Evolutionary conservation across 2,329 filamentous ascomycete species (phyloP), one percentile per base, ranked within the genome.

Genomic region (Sclerotiophoma versabilis): DNA sequence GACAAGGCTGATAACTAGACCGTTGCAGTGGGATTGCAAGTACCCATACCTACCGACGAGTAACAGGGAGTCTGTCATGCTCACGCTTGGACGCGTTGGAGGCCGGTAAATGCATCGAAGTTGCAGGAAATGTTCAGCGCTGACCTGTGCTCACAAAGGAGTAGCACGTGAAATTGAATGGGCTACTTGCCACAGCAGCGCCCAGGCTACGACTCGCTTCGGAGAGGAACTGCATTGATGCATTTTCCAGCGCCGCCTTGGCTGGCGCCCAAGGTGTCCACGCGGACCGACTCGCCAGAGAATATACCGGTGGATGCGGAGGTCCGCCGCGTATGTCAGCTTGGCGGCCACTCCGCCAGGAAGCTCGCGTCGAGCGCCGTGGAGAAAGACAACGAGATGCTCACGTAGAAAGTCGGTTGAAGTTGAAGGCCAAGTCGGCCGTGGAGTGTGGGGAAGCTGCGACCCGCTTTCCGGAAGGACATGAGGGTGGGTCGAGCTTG

Each of bases 271-370:
- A 55, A 48, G 52, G 42, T 46, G 33, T 44, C 39, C 53, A 43
- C 27, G 41, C 64, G 63, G 63, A 55, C 62, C 60, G 63, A 63
- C 55, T 66, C 43, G 57, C 59, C 59, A 49, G 52, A 47, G 30
- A 47, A 55, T 19, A 45, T 32, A 41, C 46, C 47, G 43, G 47
- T 45, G 45, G 38, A 12, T 33, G 27, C 15, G 33, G 25, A 30
- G 27, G 45, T 29, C 39, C 39, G 32, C 39, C 22, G 38, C 39
- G 27, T 34, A 20, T 49, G 25, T 34, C 26, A 19, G 27, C 51
- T 54, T 54, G 45, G 51, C 51, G n/a, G 20, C 23, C n/a, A 33
- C 15, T 33, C 32, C 44, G 44, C 38, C 15, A 25, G 3, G 9
- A 27, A 44, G 44, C 51, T 54, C 51, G 51, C 27, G 17, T 41